These are phyloP conservation scores for Noccaea caerulescens DNA, from an alignment of 345 rosid genomes.

Conservation along the genomic window DNA sequence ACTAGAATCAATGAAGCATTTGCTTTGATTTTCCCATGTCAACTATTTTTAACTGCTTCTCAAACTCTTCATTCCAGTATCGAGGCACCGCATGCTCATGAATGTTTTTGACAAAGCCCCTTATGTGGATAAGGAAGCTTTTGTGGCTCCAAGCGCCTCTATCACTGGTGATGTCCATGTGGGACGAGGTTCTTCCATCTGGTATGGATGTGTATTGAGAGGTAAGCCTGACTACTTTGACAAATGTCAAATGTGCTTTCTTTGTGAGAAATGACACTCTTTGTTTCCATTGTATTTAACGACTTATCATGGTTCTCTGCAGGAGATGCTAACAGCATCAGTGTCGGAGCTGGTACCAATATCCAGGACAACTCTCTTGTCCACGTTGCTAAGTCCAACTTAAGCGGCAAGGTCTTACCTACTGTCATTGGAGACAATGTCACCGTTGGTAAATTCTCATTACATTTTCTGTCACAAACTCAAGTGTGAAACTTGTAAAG, in stretches of 20 bases:
- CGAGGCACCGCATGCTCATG: conserved; percentile 93
- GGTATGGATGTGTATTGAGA: conserved; percentile 97
- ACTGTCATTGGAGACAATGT: conserved; percentile 78
- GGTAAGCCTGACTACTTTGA: conserved; percentile 47
- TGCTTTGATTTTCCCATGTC: neutral
- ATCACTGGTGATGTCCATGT: conserved; percentile 74
- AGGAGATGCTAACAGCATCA: conserved; percentile 83
- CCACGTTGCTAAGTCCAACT: conserved; percentile 83
- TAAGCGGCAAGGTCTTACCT: conserved; percentile 81
- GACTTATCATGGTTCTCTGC: neutral
- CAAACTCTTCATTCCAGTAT: conserved; percentile 51
- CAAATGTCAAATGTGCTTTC: conserved; percentile 15
- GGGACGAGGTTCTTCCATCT: conserved; percentile 80
- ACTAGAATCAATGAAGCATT: neutral
- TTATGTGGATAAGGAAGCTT: conserved; percentile 69
- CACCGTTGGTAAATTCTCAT: conserved; percentile 57
- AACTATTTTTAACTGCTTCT: conserved; percentile 13
- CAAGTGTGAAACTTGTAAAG: neutral
- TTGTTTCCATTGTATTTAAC: neutral
- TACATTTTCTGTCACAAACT: conserved; percentile 21
- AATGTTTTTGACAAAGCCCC: conserved; percentile 79
- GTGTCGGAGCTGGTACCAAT: conserved; percentile 76
- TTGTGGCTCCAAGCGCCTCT: conserved; percentile 92
- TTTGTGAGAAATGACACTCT: neutral
- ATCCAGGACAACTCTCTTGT: conserved; percentile 82